Percentiles rank a stretch among this genome's conserved stretches.
Conservation (phyloP, 2,329 filamentous ascomycete species). For the Biscogniauxia mediterranea region DNA sequence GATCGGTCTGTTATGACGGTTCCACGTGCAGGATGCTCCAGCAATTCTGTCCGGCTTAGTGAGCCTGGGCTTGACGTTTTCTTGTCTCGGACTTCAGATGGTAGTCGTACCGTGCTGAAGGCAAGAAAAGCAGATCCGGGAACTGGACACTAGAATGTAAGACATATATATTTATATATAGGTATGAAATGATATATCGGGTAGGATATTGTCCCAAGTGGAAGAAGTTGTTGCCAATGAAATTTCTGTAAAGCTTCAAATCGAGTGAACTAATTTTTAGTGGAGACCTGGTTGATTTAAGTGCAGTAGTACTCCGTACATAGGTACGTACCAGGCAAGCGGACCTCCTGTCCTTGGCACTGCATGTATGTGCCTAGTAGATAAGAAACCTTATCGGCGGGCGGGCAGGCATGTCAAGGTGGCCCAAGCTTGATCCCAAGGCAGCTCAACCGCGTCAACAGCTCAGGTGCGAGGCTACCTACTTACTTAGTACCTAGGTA, state of each 20-base stretch:
- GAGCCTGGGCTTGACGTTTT: neutral
- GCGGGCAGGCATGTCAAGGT: neutral
- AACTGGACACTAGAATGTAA: constrained; percentile 10
- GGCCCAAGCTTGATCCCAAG: constrained; percentile 23
- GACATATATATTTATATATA: constrained; percentile 1
- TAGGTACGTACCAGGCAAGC: too few relatives aligned
- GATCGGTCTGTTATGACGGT: constrained; percentile 7
- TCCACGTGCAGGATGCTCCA: constrained; percentile 8
- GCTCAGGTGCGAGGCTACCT: constrained; percentile 10
- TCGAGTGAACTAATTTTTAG: neutral
- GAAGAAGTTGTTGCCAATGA: constrained; percentile 15
- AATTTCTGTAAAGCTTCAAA: constrained; percentile 18
- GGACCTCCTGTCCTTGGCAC: too few relatives aligned
- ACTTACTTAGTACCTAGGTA: too few relatives aligned
- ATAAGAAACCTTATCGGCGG: too few relatives aligned
- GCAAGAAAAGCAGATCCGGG: constrained; percentile 9
- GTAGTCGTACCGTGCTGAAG: neutral
- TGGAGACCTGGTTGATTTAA: neutral
- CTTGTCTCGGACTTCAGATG: neutral
- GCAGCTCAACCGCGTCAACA: constrained; percentile 26
- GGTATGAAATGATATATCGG: neutral
- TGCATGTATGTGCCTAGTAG: too few relatives aligned
- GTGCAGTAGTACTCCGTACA: too few relatives aligned
- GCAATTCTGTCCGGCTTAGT: constrained; percentile 6
- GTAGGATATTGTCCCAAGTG: constrained; percentile 6